Evolutionary conservation across 202 grass and related monocot genomes (phyloP).

Genomic region (Zoysia matrella): DNA sequence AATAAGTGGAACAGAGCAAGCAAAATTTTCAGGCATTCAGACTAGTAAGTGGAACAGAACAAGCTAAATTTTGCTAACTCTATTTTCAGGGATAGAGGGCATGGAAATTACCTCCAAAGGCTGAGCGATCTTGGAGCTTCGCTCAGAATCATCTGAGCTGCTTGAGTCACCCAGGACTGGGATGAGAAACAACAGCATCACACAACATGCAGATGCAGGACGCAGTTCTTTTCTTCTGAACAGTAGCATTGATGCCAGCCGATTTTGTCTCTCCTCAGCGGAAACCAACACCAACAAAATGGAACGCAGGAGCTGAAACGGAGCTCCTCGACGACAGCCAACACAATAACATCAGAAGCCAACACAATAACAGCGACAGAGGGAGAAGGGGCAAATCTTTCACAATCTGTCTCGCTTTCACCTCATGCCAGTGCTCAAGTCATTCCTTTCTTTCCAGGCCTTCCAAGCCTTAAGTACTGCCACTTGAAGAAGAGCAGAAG

Average conservation of each 20-base stretch:
- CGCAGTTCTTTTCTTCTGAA: conserved; percentile 44
- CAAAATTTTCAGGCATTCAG: conserved; percentile 5
- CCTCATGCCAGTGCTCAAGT: conserved; percentile 37
- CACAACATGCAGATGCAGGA: conserved; percentile 29
- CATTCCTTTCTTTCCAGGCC: conserved; percentile 57
- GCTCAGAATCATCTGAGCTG: conserved; percentile 19
- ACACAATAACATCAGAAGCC: conserved; percentile 8
- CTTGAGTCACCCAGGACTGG: conserved; percentile 35
- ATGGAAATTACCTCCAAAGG: conserved; percentile 63
- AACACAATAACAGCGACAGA: conserved; percentile 25
- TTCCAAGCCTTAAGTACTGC: conserved; percentile 47
- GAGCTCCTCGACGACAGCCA: neutral
- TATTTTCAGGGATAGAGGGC: neutral
- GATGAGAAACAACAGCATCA: conserved; percentile 47
- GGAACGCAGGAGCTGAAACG: conserved; percentile 1
- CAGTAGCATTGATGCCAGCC: conserved; percentile 53
- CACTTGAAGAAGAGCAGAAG: conserved; percentile 26
- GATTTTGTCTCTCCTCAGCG: conserved; percentile 25
- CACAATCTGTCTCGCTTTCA: conserved; percentile 35
- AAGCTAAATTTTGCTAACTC: neutral
- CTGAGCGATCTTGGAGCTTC: conserved; percentile 48
- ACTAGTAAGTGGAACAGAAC: neutral
- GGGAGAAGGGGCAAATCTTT: conserved; percentile 37
- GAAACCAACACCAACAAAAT: conserved; percentile 29
- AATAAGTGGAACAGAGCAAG: too few relatives aligned